Percentiles rank a stretch among this genome's conserved stretches.
These are phyloP conservation scores for Sonneratia alba DNA, from an alignment of 345 rosid genomes.

Conservation along the genomic window DNA sequence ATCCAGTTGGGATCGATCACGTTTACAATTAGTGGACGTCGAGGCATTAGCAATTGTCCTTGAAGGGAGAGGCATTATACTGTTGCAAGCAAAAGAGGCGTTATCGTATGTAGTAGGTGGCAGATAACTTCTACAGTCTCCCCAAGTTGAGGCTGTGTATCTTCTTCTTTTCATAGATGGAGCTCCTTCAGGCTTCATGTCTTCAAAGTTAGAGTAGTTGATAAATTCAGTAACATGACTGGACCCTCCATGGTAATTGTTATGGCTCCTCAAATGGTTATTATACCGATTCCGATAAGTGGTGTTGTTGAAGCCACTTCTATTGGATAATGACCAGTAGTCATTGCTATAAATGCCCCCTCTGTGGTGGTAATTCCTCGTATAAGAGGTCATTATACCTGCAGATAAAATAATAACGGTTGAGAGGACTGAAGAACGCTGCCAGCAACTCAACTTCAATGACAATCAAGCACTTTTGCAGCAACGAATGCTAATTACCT, in stretches of 20 bases:
- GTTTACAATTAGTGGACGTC: constrained; percentile 38
- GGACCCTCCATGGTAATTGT: constrained; percentile 11
- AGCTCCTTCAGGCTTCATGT: constrained; percentile 24
- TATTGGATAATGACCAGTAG: constrained; percentile 18
- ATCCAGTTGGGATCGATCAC: constrained; percentile 48
- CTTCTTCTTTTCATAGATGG: constrained; percentile 54
- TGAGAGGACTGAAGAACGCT: background rate
- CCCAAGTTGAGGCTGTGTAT: constrained; percentile 41
- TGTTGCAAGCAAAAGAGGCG: constrained; percentile 17
- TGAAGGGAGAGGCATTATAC: constrained; percentile 18
- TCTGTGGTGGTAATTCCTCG: constrained; percentile 31
- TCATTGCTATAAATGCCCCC: constrained; percentile 32
- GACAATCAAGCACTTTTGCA: background rate
- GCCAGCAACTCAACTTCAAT: background rate
- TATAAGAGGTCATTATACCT: constrained; percentile 38
- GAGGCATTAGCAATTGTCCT: constrained; percentile 35
- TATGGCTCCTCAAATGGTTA: constrained; percentile 16
- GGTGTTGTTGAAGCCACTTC: constrained; percentile 19
- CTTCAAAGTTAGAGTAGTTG: constrained; percentile 12
- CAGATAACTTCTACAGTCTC: constrained; percentile 21
- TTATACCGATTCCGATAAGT: constrained; percentile 18
- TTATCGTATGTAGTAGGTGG: constrained; percentile 17
- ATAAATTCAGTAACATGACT: constrained; percentile 27
- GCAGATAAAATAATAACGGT: background rate
- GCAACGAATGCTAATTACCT: background rate